Percentiles rank a stretch among this genome's conserved stretches.
Evolutionary conservation across 306 rosid genomes (phyloP).

Genomic region (Albizia julibrissin): DNA sequence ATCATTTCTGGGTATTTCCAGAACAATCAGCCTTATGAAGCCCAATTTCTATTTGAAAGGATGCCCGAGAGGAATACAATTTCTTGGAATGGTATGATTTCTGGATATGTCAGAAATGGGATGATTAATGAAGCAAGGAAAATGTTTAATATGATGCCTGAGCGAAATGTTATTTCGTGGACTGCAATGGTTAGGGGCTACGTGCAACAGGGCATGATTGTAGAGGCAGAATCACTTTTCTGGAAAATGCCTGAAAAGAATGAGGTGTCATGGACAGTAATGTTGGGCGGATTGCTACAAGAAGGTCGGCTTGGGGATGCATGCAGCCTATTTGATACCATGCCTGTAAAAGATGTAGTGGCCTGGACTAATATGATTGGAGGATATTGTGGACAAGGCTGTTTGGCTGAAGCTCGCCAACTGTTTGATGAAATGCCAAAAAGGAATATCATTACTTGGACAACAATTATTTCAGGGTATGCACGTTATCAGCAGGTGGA

Average conservation of each 20-base stretch:
- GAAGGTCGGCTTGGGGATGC: conserved; percentile 54
- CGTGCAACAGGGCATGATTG: conserved; percentile 36
- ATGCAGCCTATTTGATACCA: conserved; percentile 45
- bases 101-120: conserved; percentile 45
- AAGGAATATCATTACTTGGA: conserved; percentile 62
- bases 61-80: conserved; percentile 49
- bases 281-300: conserved; percentile 58
- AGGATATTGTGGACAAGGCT: conserved; percentile 53
- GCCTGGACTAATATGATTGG: conserved; percentile 54
- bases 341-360: conserved; percentile 58
- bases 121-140: conserved; percentile 47
- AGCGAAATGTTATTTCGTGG: conserved; percentile 61
- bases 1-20: conserved; percentile 56
- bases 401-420: conserved; percentile 48
- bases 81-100: conserved; percentile 54
- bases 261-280: conserved; percentile 59
- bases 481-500: conserved; percentile 50
- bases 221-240: conserved; percentile 47
- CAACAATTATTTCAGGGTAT: conserved; percentile 58
- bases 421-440: conserved; percentile 52
- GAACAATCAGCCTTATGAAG: conserved; percentile 44
- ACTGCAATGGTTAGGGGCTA: conserved; percentile 62
- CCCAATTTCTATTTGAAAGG: conserved; percentile 42
- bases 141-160: conserved; percentile 47
- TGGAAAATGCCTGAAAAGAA: conserved; percentile 55